Evolutionary conservation across 164 flowering plant species (phyloP), one percentile per base, ranked within the genome.

Genomic region (Tetracentron sinense): DNA sequence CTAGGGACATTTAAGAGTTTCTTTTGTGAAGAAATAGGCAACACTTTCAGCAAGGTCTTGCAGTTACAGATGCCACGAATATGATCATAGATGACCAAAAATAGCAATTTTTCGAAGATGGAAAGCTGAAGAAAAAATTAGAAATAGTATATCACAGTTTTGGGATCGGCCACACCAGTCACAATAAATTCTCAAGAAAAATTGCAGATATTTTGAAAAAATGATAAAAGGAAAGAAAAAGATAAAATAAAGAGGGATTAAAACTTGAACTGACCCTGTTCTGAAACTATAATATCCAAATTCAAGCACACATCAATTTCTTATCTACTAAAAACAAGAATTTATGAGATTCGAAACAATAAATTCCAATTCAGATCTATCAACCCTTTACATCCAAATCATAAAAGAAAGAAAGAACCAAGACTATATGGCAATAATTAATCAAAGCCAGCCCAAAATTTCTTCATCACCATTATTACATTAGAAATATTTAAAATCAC

Each of bases 331-430:
- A 15, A 27, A 26, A 11, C 6, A 16, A 53, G 31, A 53, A 54
- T 29, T 54, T 14, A 0, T 12, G 28, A n/a, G 19, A 26, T 17
- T 22, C 14, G 33, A 54, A n/a, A 44, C 21, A 11, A 28, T 4
- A 22, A 29, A 65, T 51, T 28, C 26, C 62, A 49, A 57, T 49
- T 47, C 26, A 30, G 68, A 63, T 63, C 60, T 57, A 57, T 7
- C 20, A 42, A 25, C 33, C 16, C 12, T 44, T 17, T 28, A 35
- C 44, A 30, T 30, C 30, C 33, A 27, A 56, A 15, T 15, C 22
- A 42, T 12, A 16, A 16, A 19, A 29, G 22, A 30, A 30, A 15
- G 3, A 26, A 27, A 53, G 15, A 15, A 2, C 31, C 14, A 27
- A 26, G 26, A 27, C n/a, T 23, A 52, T 20, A 25, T 52, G 16